These are phyloP conservation scores for Scortechinia acanthostroma DNA, from an alignment of 2,329 filamentous ascomycete genomes.

Conservation along the genomic window DNA sequence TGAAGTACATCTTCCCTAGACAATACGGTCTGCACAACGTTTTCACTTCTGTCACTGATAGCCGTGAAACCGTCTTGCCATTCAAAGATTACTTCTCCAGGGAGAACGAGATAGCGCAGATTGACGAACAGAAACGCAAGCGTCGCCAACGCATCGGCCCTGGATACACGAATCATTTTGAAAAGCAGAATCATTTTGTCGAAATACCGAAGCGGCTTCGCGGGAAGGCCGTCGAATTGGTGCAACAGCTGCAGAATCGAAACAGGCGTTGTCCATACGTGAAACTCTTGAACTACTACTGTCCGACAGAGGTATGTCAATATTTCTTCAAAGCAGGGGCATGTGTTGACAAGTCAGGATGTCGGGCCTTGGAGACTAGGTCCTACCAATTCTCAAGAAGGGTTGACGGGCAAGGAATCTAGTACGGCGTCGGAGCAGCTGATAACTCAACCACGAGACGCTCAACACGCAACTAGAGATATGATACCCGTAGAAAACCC, in stretches of 20 bases:
- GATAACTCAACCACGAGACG: too few relatives aligned
- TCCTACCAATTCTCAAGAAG: not conserved
- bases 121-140: not conserved
- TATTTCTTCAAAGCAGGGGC: not conserved
- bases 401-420: too few relatives aligned
- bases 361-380: not conserved
- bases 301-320: constrained; percentile 31
- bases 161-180: too few relatives aligned
- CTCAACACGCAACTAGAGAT: too few relatives aligned
- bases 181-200: too few relatives aligned
- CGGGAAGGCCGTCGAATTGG: constrained; percentile 33
- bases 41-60: constrained; percentile 42
- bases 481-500: too few relatives aligned
- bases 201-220: constrained; percentile 18
- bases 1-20: constrained; percentile 60
- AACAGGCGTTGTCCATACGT: constrained; percentile 48
- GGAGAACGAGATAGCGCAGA: not conserved
- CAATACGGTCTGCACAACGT: constrained; percentile 61
- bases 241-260: constrained; percentile 40
- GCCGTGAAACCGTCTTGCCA: constrained; percentile 26
- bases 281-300: constrained; percentile 52
- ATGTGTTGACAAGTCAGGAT: not conserved
- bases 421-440: too few relatives aligned
- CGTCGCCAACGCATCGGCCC: too few relatives aligned
- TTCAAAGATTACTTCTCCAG: not conserved